phyloP scores from a whole-genome alignment of 129 eudicot species.

The Flaveria linearis region DNA sequence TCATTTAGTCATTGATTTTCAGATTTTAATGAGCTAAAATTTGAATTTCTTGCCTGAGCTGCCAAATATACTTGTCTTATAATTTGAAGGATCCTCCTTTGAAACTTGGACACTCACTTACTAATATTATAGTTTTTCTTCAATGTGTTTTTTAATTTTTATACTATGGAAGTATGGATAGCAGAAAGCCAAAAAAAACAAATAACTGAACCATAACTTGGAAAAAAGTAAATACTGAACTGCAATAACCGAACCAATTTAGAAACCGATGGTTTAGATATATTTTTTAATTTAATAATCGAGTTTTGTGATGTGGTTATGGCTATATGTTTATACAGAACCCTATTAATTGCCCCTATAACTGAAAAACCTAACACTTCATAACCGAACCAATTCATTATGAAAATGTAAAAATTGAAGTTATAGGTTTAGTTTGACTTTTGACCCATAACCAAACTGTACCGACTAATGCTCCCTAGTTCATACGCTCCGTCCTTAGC shows the following conservation, averaged over 20 bases:
- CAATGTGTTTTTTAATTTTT: not conserved
- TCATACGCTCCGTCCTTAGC: not conserved
- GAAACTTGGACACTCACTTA: not conserved
- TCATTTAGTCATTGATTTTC: slow-evolving; percentile 8
- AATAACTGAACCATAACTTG: not conserved
- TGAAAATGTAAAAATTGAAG: not conserved
- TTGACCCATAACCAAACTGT: not conserved
- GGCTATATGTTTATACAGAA: not conserved
- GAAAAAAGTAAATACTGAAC: not conserved
- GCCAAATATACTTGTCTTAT: not conserved
- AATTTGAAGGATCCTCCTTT: not conserved
- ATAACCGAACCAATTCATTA: not conserved
- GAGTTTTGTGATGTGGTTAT: not conserved
- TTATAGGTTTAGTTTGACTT: not conserved
- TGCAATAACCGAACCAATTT: not conserved
- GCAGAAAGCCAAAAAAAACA: not conserved
- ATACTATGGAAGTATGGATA: not conserved
- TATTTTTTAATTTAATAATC: not conserved
- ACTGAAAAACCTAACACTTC: not conserved
- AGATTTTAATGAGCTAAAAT: not conserved
- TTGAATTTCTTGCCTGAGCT: not conserved
- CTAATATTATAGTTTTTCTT: not conserved
- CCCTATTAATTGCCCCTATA: not conserved
- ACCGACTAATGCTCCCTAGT: not conserved
- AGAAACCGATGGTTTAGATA: not conserved